Evolutionary conservation across 352 stramenopile species (phyloP).

Genomic region (Phytophthora melonis): DNA sequence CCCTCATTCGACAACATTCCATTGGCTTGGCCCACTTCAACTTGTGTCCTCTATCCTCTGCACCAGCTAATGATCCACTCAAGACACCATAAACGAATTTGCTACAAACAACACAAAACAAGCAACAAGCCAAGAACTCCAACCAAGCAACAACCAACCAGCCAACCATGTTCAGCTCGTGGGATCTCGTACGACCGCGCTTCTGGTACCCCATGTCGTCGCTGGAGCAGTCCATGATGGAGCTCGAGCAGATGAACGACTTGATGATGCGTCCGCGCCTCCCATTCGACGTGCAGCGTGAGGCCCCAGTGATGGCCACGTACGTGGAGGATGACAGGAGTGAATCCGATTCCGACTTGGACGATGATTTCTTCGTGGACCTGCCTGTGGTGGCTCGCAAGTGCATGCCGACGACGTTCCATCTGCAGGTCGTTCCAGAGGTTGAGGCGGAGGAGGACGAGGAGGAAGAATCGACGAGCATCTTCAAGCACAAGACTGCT

Average conservation of each 20-base stretch:
- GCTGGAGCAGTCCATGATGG: conserved; percentile 65
- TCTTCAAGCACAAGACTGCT: background rate
- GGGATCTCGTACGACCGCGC: conserved; percentile 60
- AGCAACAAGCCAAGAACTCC: conserved; percentile 3
- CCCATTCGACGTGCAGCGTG: conserved; percentile 18
- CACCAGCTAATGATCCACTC: background rate
- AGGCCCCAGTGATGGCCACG: conserved; percentile 11
- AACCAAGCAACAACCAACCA: too few relatives aligned
- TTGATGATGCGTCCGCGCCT: conserved; percentile 29
- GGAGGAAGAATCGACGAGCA: background rate
- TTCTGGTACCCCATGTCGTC: conserved; percentile 70
- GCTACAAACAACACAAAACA: conserved; percentile 14
- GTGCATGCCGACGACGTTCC: conserved; percentile 2
- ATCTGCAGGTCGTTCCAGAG: conserved; percentile 2
- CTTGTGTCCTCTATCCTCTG: background rate
- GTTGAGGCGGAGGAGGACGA: background rate
- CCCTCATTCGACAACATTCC: conserved; percentile 6
- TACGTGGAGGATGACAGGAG: conserved; percentile 1
- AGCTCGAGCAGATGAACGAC: conserved; percentile 53
- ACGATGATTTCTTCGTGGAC: conserved; percentile 23
- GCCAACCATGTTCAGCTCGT: conserved; percentile 51
- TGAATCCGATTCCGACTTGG: background rate
- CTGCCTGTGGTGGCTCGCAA: conserved; percentile 14
- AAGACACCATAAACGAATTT: conserved; percentile 13
- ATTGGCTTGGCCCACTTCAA: background rate